Base-by-base conservation (phyloP, 768 basidiomycete genomes). In the Scleroderma citrinum region DNA sequence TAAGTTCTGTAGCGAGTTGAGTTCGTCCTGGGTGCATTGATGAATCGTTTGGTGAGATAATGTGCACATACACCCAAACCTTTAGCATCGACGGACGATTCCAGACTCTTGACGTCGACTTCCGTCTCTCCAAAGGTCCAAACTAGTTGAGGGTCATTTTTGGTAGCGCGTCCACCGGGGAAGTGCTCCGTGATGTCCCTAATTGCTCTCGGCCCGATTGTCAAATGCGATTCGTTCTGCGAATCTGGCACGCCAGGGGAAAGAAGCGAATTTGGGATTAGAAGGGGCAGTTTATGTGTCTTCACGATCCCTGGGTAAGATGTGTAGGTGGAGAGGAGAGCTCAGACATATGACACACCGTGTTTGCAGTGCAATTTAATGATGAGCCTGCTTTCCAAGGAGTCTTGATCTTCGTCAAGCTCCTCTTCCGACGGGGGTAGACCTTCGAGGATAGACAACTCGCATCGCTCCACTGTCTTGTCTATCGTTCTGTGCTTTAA, bases 121-220 rank as follows among this genome's bases (percentile, higher is more conserved):
- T 91, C 85, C 1, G 71, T 67, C 44, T 82, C 76, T 17, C 74
- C 75, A 59, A 92, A 91, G n/a, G 69, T 78, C 90, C 90, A 92
- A 5, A 87, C 75, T 16, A 92, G 75, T 58, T 87, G 85, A 24
- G 87, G 86, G 55, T 92, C 90, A 11, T 74, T 76, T 57, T 82
- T 85, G 11, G 68, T 61, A 4, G 81, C 80, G 54, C 77, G 81
- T 11, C 79, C 70, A 19, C 77, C 66, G 0, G 86, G 81, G 53
- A 92, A 92, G 62, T 90, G 88, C 41, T 92, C 90, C 19, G 90
- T 75, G 63, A 92, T 80, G 56, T 88, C 87, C 60, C 76, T 82
- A 39, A 92, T 67, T 13, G 81, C 78, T 56, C 77, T 78, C 24
- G 90, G 84, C 11, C 86, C 86, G 48, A 92, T 82, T 7, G 75